Evolutionary conservation across 2,329 filamentous ascomycete genomes (phyloP).

Genomic region (Graphilbum fragrans): DNA sequence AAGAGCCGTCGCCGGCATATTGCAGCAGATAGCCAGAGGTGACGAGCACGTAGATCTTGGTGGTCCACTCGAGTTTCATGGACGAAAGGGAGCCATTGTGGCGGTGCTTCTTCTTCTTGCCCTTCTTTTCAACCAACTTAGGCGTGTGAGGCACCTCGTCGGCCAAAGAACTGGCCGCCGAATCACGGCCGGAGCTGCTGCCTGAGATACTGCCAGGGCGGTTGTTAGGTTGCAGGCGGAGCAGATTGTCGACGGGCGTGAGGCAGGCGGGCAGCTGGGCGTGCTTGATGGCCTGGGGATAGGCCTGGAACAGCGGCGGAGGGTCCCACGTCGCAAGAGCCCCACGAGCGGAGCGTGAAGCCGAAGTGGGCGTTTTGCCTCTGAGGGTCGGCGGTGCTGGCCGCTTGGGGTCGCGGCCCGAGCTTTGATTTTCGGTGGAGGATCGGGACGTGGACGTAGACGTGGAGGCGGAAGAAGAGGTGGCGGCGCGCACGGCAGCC

Average conservation of each 20-base stretch:
- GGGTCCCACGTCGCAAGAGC: constrained; percentile 44
- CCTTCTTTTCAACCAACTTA: constrained; percentile 18
- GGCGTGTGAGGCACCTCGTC: not conserved
- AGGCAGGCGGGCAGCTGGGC: constrained; percentile 56
- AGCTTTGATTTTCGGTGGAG: too few relatives aligned
- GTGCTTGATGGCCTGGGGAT: constrained; percentile 71
- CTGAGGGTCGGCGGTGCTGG: constrained; percentile 3
- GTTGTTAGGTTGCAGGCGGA: constrained; percentile 46
- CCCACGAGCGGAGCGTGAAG: constrained; percentile 13
- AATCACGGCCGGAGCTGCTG: not conserved
- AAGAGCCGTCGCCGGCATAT: constrained; percentile 58
- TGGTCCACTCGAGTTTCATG: constrained; percentile 50
- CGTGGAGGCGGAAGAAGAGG: not conserved
- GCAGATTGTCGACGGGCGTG: constrained; percentile 55
- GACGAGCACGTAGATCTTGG: constrained; percentile 61
- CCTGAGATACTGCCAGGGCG: constrained; percentile 22
- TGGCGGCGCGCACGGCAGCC: not conserved
- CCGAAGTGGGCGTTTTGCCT: constrained; percentile 9
- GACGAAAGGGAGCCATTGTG: constrained; percentile 26
- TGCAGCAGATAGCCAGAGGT: constrained; percentile 63
- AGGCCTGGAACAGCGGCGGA: constrained; percentile 76
- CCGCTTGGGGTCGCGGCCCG: not conserved
- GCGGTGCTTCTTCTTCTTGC: constrained; percentile 23
- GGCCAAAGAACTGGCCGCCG: not conserved
- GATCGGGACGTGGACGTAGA: too few relatives aligned